Evolutionary conservation across 2,329 filamentous ascomycete species (phyloP), one percentile per base, ranked within the genome.

Genomic region (Botryotinia calthae): DNA sequence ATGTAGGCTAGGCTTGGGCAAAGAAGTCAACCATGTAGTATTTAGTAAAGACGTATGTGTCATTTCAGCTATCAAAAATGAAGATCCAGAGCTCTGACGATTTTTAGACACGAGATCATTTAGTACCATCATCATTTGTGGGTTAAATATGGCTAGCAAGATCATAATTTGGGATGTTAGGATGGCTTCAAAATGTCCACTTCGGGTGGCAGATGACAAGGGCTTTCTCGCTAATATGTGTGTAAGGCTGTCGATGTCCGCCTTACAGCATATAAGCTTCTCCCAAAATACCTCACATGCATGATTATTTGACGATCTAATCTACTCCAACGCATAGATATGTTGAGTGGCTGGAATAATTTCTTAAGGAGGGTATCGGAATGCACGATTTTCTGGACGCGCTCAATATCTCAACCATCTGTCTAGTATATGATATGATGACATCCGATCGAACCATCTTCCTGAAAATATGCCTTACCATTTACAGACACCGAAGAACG

Each of bases 401-500:
- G 37, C n/a, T 56, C 20, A 12, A 56, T 31, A n/a, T 40, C 20
- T 37, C 34, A 34, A n/a, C 40, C 34, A 34, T 40, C n/a, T 18
- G 44, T 31, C 9, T 28, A 31, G 22, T 37, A 48, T 12, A 48
- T 64, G 22, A n/a, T 6, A 34, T 12, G 46, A 22, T 67, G 22
- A 54, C 40, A 67, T 42, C 34, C 18, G 31, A 42, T 56, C 9
- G 34, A 54, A 37, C 40, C 20, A 40, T 66, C 22, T 56, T 8
- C 2, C 16, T 14, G 5, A 28, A 14, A 31, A 42, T 56, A 44
- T 42, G 25, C 64, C 65, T 56, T 56, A 42, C 34, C 34, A 56
- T n/a, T 42, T 37, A 56, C 25, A 67, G 65, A 67, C 25, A 31
- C 65, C 48, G 34, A 56, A 67, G 25, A 37, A 65, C 48, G 62